These are phyloP conservation scores for Cadophora sp. DNA, from an alignment of 2,329 filamentous ascomycete species.

Conservation along the genomic window DNA sequence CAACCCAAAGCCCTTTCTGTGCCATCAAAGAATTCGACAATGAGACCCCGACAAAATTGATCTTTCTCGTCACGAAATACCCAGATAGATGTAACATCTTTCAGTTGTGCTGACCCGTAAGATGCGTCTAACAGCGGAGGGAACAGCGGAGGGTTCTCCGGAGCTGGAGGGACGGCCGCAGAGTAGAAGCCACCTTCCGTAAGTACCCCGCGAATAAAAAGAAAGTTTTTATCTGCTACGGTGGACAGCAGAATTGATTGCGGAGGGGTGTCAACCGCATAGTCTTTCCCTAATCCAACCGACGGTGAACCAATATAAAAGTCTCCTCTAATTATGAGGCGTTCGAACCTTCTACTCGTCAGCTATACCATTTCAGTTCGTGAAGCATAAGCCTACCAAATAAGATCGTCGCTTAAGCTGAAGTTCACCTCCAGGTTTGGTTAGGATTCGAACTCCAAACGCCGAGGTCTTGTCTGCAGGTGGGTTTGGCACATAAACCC, in stretches of 20 bases:
- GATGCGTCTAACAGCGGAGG: slow-evolving; percentile 24
- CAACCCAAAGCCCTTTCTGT: slow-evolving; percentile 28
- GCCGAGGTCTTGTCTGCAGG: no score
- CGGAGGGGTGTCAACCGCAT: slow-evolving; percentile 27
- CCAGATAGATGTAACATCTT: slow-evolving; percentile 27
- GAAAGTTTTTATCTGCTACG: slow-evolving; percentile 26
- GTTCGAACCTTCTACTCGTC: slow-evolving; percentile 26
- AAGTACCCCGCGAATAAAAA: slow-evolving; percentile 26
- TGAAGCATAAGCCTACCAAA: slow-evolving; percentile 25
- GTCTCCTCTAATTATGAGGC: slow-evolving; percentile 26
- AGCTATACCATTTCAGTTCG: no score
- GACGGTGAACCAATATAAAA: slow-evolving; percentile 27
- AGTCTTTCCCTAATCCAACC: slow-evolving; percentile 25
- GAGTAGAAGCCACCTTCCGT: slow-evolving; percentile 26
- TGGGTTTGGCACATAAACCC: no score
- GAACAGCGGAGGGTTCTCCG: slow-evolving; percentile 22
- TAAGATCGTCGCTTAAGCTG: no score
- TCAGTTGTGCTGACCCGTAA: slow-evolving; percentile 24
- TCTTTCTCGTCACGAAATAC: slow-evolving; percentile 28
- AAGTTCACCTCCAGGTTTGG: no score
- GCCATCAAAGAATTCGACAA: slow-evolving; percentile 25
- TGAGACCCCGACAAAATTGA: slow-evolving; percentile 28
- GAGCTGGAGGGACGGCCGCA: slow-evolving; percentile 26
- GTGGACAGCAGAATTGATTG: slow-evolving; percentile 26
- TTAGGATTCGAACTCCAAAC: no score